These are phyloP conservation scores for Agaricus blazei DNA, from an alignment of 768 basidiomycete species.

Conservation along the genomic window DNA sequence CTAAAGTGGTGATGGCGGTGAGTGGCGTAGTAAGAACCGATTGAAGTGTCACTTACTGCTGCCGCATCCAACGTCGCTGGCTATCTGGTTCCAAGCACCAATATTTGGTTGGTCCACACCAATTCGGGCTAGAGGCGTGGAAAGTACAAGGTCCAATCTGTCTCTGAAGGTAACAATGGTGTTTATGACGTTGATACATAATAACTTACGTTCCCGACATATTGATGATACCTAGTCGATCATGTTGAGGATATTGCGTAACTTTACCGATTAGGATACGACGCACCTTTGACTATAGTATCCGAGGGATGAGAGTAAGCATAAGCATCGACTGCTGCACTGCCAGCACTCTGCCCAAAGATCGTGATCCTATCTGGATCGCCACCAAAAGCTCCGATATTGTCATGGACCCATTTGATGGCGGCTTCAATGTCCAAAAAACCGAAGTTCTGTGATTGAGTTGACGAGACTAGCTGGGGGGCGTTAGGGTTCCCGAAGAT, in stretches of 20 bases:
- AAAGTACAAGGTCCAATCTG: neutral
- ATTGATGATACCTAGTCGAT: neutral
- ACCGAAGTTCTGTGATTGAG: conserved; percentile 31
- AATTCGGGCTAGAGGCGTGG: conserved; percentile 1
- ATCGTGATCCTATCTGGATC: conserved; percentile 31
- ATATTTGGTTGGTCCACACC: conserved; percentile 12
- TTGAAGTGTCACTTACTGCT: conserved; percentile 14
- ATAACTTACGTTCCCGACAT: conserved; percentile 14
- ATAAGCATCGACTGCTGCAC: conserved; percentile 27
- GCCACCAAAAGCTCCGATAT: conserved; percentile 30
- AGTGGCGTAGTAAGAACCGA: neutral
- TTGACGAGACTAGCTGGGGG: conserved; percentile 25
- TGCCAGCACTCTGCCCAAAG: conserved; percentile 34
- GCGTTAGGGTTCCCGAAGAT: conserved; percentile 36
- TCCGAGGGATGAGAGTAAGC: conserved; percentile 28
- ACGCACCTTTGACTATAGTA: conserved; percentile 21
- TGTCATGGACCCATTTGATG: conserved; percentile 29
- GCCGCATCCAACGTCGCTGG: conserved; percentile 26
- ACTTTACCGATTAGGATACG: conserved; percentile 4
- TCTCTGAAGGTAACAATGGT: neutral
- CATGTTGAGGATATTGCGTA: too few species aligned
- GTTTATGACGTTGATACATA: conserved; percentile 16
- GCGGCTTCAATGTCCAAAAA: conserved; percentile 34
- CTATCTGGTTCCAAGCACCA: conserved; percentile 25
- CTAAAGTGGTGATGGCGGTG: neutral